Base-by-base conservation (phyloP, 139 green algal species). In the Gonium pectorale region DNA sequence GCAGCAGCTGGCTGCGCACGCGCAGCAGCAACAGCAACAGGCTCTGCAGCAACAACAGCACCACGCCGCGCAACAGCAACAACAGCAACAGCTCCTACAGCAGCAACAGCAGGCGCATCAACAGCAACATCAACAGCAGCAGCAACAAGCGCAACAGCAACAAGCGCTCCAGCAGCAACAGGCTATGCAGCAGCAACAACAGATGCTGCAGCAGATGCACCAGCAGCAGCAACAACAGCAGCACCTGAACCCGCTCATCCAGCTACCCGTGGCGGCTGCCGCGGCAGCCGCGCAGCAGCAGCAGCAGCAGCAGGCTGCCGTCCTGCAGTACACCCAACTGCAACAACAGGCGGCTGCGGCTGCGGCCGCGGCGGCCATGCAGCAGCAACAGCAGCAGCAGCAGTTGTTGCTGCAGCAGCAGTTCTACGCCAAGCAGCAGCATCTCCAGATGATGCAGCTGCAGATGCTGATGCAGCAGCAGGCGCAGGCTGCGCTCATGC, bases 111-210 rank as follows among this genome's bases (percentile, higher is more conserved):
- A 68, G 59, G 60, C 68, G 52, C 72, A 81, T 15, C 72, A 62
- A 15, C n/a, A 40, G 41, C 43, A 67, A 60, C 77, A 83, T 62
- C 75, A 83, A 60, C 72, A 81, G 21, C 72, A 81, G 33, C 78
- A 84, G 43, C 78, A 84, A 43, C 40, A 64, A 24, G 41, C 46
- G 46, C 62, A 60, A 19, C n/a, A n/a, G n/a, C n/a, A n/a, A n/a
- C n/a, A n/a, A n/a, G n/a, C n/a, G n/a, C 43, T 60, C 29, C 78
- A 84, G 46, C 79, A 85, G 33, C 72, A 80, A 31, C 72, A 80
- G 33, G 7, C 22, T 3, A 29, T 73, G 64, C 64, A 78, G 38
- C 79, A 80, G 40, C 49, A 64, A 46, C 70, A 79, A 66, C 49
- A 64, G 0, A 31, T 72, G 21, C 66, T 52, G 38, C 66, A 72